Conservation (phyloP, 768 basidiomycete species). For the Termitomyces sp. region DNA sequence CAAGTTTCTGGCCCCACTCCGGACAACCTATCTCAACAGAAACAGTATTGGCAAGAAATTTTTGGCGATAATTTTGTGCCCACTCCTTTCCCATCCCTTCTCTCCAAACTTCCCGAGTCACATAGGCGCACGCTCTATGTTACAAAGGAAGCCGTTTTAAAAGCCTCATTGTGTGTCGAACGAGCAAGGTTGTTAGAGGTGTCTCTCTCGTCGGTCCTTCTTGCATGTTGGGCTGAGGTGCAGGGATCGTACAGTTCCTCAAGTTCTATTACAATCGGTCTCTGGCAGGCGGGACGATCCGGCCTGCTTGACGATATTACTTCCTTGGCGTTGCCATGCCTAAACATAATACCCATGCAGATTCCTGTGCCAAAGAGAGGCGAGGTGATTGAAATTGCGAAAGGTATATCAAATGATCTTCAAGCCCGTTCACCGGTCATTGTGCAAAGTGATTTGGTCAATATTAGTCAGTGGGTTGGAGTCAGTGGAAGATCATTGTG, state of each 20-base stretch:
- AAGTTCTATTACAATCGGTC: slow-evolving; percentile 33
- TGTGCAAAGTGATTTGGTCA: slow-evolving; percentile 36
- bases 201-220: slow-evolving; percentile 37
- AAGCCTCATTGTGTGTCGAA: slow-evolving; percentile 33
- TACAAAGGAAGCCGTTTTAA: slow-evolving; percentile 13
- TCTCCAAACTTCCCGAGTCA: slow-evolving; percentile 1
- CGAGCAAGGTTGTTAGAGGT: slow-evolving; percentile 33
- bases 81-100: slow-evolving; percentile 23
- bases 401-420: slow-evolving; percentile 32
- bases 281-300: slow-evolving; percentile 46
- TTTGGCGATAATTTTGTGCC: slow-evolving; percentile 28
- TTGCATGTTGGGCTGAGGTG: slow-evolving; percentile 41
- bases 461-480: slow-evolving; percentile 36
- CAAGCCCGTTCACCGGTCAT: slow-evolving; percentile 33
- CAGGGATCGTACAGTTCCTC: slow-evolving; percentile 29
- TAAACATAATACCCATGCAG: slow-evolving; percentile 40
- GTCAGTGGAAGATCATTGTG: slow-evolving; percentile 28
- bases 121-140: slow-evolving; percentile 15
- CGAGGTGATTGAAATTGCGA: slow-evolving; percentile 26
- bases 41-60: slow-evolving; percentile 33
- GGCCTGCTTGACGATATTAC: slow-evolving; percentile 31
- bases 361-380: slow-evolving; percentile 19
- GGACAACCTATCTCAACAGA: slow-evolving; percentile 20
- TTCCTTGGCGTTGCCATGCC: slow-evolving; percentile 39
- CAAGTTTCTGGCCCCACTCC: slow-evolving; percentile 19